Conservation (phyloP, 805 yeast genomes). For the Sporopachydermia quercuum region DNA sequence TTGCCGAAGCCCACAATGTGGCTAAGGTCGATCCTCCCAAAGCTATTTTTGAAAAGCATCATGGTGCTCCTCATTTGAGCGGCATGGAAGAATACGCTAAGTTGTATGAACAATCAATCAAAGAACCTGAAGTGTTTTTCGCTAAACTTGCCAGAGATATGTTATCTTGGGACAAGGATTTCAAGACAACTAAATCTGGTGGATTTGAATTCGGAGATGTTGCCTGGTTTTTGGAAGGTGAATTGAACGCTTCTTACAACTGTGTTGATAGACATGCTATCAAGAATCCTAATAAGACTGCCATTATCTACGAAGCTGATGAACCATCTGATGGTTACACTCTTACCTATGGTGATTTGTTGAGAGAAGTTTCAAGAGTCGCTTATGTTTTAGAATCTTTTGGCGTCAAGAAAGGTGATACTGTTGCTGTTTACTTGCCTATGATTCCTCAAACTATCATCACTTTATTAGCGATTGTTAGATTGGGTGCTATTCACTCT, state of each 20-base stretch:
- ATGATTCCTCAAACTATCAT: slow-evolving; percentile 96
- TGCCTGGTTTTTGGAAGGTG: slow-evolving; percentile 92
- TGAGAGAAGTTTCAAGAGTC: slow-evolving; percentile 70
- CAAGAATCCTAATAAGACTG: slow-evolving; percentile 68
- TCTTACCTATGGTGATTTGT: slow-evolving; percentile 75
- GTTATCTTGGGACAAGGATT: slow-evolving; percentile 70
- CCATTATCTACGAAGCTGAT: slow-evolving; percentile 88
- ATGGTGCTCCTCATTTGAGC: slow-evolving; percentile 39
- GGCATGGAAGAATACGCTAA: slow-evolving; percentile 52
- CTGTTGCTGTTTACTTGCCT: slow-evolving; percentile 92
- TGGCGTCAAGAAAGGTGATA: slow-evolving; percentile 90
- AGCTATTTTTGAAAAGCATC: slow-evolving; percentile 43
- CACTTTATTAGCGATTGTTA: slow-evolving; percentile 83
- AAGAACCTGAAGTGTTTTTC: slow-evolving; percentile 69
- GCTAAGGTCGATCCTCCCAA: slow-evolving; percentile 23
- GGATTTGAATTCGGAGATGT: slow-evolving; percentile 60
- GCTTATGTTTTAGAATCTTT: slow-evolving; percentile 71
- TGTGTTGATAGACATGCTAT: slow-evolving; percentile 94
- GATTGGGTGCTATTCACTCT: slow-evolving; percentile 93
- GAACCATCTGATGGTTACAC: slow-evolving; percentile 59
- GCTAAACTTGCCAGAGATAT: slow-evolving; percentile 61
- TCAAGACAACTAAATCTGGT: slow-evolving; percentile 40
- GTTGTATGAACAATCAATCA: slow-evolving; percentile 60
- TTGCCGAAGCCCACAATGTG: slow-evolving; percentile 46
- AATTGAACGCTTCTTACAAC: slow-evolving; percentile 84